These are phyloP conservation scores for Citeromyces matritensis DNA, from an alignment of 805 yeast species.

Conservation along the genomic window DNA sequence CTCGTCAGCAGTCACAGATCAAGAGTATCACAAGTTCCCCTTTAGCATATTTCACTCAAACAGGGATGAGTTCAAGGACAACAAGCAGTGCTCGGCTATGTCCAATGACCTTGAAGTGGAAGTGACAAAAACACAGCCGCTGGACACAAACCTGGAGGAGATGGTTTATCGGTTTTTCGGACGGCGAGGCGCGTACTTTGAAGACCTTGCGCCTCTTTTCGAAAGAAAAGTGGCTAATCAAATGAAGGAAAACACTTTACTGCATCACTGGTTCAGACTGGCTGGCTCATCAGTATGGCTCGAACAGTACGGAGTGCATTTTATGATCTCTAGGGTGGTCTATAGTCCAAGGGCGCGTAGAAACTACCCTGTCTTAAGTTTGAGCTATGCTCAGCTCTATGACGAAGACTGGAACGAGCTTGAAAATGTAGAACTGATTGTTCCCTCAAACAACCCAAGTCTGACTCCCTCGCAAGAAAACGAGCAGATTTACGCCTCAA, in stretches of 20 bases:
- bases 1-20: too few species aligned
- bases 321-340: slow-evolving; percentile 19
- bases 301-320: slow-evolving; percentile 24
- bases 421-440: not conserved
- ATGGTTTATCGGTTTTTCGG: too few species aligned
- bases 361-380: slow-evolving; percentile 2
- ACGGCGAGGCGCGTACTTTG: too few species aligned
- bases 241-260: slow-evolving; percentile 1
- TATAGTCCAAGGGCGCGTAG: slow-evolving; percentile 9
- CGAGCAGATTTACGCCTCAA: not conserved
- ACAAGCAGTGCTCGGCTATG: too few species aligned
- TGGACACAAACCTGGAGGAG: too few species aligned
- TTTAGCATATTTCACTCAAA: too few species aligned
- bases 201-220: too few species aligned
- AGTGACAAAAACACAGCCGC: too few species aligned
- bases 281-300: slow-evolving; percentile 16
- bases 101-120: too few species aligned
- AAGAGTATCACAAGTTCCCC: too few species aligned
- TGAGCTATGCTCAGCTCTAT: slow-evolving; percentile 15
- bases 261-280: slow-evolving; percentile 3
- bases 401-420: slow-evolving; percentile 23
- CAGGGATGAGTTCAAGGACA: too few species aligned
- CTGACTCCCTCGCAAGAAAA: not conserved
- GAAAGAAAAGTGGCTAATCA: too few species aligned
- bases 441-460: not conserved